phyloP scores from a whole-genome alignment of 345 rosid species.

The Bruguiera gymnorhiza region DNA sequence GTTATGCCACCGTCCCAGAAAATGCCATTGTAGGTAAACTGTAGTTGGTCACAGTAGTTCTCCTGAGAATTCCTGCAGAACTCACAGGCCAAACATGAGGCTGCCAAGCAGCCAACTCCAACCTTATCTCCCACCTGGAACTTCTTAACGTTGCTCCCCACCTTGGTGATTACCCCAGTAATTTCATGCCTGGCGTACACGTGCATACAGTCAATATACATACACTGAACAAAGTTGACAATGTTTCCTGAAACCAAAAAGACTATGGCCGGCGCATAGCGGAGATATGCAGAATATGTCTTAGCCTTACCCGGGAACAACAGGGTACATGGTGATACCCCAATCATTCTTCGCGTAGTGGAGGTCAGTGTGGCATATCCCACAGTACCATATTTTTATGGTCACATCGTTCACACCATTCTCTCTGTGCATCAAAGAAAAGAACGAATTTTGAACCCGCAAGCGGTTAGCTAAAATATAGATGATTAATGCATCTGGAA shows the following conservation, averaged over 20 bases:
- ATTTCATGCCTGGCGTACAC: conserved; percentile 47
- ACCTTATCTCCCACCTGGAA: conserved; percentile 52
- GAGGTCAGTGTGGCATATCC: conserved; percentile 80
- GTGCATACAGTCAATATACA: neutral
- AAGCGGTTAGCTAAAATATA: neutral
- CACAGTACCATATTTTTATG: conserved; percentile 64
- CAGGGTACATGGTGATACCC: conserved; percentile 79
- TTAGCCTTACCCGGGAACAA: conserved; percentile 63
- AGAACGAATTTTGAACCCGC: neutral
- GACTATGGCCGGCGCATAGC: neutral
- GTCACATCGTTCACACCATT: conserved; percentile 70
- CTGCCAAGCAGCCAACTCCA: conserved; percentile 63
- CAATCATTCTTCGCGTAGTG: conserved; percentile 63
- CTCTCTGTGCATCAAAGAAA: conserved; percentile 38
- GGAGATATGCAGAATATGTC: neutral
- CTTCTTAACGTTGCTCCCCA: conserved; percentile 40
- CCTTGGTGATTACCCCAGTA: conserved; percentile 41
- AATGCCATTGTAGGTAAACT: conserved; percentile 49
- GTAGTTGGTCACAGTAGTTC: conserved; percentile 53
- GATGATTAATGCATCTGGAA: no score
- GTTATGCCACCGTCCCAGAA: conserved; percentile 66
- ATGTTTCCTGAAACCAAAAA: neutral
- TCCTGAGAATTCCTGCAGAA: conserved; percentile 46
- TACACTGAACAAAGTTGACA: neutral
- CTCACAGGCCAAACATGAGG: conserved; percentile 53